Base-by-base conservation (phyloP, 1,284 basidiomycete species). In the Porodaedalea pini region DNA sequence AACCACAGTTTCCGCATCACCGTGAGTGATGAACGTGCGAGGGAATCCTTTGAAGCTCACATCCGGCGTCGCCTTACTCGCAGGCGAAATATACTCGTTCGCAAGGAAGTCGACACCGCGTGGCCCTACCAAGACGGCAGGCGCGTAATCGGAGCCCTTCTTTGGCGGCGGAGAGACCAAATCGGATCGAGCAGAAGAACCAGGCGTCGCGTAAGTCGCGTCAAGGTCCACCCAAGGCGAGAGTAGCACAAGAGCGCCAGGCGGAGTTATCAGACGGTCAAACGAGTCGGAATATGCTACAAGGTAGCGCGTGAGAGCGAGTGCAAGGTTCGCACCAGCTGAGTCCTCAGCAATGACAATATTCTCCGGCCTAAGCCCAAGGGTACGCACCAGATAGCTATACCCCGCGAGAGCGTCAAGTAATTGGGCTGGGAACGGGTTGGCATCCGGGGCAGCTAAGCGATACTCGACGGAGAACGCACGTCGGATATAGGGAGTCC, bases 191-290 rank as follows among this genome's bases (percentile, higher is more conserved):
- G 47, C 17, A 60, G 77, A 77, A 3, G 70, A 70, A 4, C 62
- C 65, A 0, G 72, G 63, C 4, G 64, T 56, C 15, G 65, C 59
- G 59, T 77, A 72, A 2, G 73, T 73, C 4, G 60, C 63, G 23
- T 74, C 69, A 1, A 84, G 62, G 64, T 88, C 86, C 13, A 66
- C 66, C 82, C 82, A 85, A 0, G 83, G 83, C 0, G 83, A 85
- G 51, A 80, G 70, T 2, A 82, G 71, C 10, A 88, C 68, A 15
- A 86, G 68, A 1, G 73, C 75, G 36, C 77, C 74, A 1, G 85
- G 82, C 29, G 75, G 71, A 11, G 67, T 64, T 17, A 77, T 75
- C 5, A 79, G 64, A 2, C 62, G 13, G 4, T 67, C 63, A 27
- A 72, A 65, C 17, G 60, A 4, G 74, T 63, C 13, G 8, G 29